Evolutionary conservation across 1,139 yeast species (phyloP).

Genomic region (Lodderomyces orthopsilosis): DNA sequence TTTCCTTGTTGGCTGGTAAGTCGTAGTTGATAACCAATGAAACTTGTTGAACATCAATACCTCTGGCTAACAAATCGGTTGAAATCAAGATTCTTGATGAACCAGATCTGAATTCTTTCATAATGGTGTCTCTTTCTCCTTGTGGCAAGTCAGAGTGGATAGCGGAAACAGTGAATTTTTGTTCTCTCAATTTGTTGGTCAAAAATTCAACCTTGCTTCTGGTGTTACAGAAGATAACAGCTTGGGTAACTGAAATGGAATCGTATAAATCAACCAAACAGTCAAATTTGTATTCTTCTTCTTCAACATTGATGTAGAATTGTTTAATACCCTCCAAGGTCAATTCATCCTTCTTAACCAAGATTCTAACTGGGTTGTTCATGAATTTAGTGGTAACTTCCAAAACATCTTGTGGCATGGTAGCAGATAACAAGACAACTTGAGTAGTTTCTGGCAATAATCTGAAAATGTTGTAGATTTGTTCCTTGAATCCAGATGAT

Average conservation of each 20-base stretch:
- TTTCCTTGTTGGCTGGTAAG: slow-evolving; percentile 95
- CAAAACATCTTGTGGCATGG: slow-evolving; percentile 96
- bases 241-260: slow-evolving; percentile 96
- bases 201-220: slow-evolving; percentile 95
- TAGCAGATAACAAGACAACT: slow-evolving; percentile 94
- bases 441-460: slow-evolving; percentile 92
- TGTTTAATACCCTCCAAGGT: slow-evolving; percentile 98
- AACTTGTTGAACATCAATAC: slow-evolving; percentile 99
- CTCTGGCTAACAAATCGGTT: slow-evolving; percentile 98
- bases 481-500: slow-evolving; percentile 95
- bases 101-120: slow-evolving; percentile 98
- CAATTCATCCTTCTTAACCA: slow-evolving; percentile 97
- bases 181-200: slow-evolving; percentile 79
- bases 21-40: slow-evolving; percentile 97
- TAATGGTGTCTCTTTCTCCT: slow-evolving; percentile 94
- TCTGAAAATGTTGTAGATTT: slow-evolving; percentile 94
- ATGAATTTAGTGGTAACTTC: slow-evolving; percentile 96
- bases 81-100: slow-evolving; percentile 95
- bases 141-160: slow-evolving; percentile 98
- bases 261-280: slow-evolving; percentile 96
- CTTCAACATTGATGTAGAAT: slow-evolving; percentile 90
- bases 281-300: slow-evolving; percentile 91
- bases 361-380: slow-evolving; percentile 95
- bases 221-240: slow-evolving; percentile 99
- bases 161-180: slow-evolving; percentile 93